These are phyloP conservation scores for Apiosordaria backusii DNA, from an alignment of 495 filamentous ascomycete genomes.

Conservation along the genomic window DNA sequence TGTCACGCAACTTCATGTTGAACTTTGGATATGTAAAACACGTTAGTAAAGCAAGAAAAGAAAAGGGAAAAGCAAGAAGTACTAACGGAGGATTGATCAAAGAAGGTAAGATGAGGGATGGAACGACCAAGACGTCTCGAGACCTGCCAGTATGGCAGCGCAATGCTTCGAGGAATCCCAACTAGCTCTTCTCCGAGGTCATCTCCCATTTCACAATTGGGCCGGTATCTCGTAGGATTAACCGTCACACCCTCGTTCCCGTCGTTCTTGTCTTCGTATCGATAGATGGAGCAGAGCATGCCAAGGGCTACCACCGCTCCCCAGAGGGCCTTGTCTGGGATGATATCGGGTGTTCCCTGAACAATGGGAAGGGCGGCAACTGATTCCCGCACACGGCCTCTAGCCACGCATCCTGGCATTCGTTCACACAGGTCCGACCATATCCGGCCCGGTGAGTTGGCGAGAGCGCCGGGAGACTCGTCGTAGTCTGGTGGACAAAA, in stretches of 20 bases:
- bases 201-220: conserved; percentile 46
- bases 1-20: conserved; percentile 49
- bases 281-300: conserved; percentile 49
- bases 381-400: conserved; percentile 47
- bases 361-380: conserved; percentile 48
- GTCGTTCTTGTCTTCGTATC: conserved; percentile 51
- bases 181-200: conserved; percentile 47
- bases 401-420: conserved; percentile 50
- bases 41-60: background rate
- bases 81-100: conserved; percentile 42
- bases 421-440: conserved; percentile 53
- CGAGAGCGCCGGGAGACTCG: conserved; percentile 45
- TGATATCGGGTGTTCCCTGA: conserved; percentile 43
- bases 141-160: conserved; percentile 45
- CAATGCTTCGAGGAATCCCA: conserved; percentile 46
- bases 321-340: conserved; percentile 51
- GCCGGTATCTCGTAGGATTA: conserved; percentile 32
- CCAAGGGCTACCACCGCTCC: conserved; percentile 50
- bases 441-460: conserved; percentile 47
- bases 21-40: conserved; percentile 24
- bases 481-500: conserved; percentile 50
- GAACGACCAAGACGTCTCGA: conserved; percentile 47
- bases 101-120: conserved; percentile 49
- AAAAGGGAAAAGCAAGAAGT: background rate
- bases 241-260: conserved; percentile 48